Percentiles rank a stretch among this genome's conserved stretches.
Evolutionary conservation across 1,284 basidiomycete genomes (phyloP).

Genomic region (Irpex lacteus): DNA sequence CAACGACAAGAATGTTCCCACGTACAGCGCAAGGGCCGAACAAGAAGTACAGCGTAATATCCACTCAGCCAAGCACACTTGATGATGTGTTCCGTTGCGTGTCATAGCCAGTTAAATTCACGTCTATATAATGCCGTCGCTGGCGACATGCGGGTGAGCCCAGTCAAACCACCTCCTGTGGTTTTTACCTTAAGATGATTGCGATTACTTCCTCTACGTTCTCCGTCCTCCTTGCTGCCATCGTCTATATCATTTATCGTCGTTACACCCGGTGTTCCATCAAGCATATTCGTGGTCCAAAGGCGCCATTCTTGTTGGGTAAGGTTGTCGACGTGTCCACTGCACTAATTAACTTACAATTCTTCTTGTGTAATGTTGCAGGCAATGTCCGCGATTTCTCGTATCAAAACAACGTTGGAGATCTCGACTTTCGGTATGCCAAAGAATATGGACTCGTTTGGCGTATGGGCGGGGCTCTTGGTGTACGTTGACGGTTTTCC

Average conservation of each 20-base stretch:
- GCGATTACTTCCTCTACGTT: not conserved
- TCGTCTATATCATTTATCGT: not conserved
- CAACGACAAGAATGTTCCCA: not conserved
- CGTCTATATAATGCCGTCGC: not conserved
- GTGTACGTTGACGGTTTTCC: slow-evolving; percentile 2
- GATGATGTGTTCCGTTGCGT: too few species aligned
- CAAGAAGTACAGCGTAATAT: not conserved
- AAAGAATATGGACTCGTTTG: slow-evolving; percentile 32
- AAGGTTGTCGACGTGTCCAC: not conserved
- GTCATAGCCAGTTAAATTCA: not conserved
- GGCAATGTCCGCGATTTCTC: slow-evolving; percentile 13
- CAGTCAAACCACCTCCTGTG: not conserved
- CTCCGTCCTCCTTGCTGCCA: not conserved
- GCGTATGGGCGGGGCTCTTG: slow-evolving; percentile 15
- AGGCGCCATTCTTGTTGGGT: slow-evolving; percentile 8
- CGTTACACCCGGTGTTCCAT: slow-evolving; percentile 1
- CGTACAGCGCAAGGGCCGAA: not conserved
- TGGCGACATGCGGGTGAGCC: not conserved
- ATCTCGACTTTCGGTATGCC: slow-evolving; percentile 28
- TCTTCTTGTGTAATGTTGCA: not conserved
- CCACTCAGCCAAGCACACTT: too few species aligned
- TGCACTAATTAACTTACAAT: not conserved
- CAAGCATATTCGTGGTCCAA: slow-evolving; percentile 13
- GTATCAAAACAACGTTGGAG: slow-evolving; percentile 29
- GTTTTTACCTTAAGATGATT: not conserved